Evolutionary conservation across 768 basidiomycete genomes (phyloP), one percentile per base, ranked within the genome.

Genomic region (Lactarius hatsudake): DNA sequence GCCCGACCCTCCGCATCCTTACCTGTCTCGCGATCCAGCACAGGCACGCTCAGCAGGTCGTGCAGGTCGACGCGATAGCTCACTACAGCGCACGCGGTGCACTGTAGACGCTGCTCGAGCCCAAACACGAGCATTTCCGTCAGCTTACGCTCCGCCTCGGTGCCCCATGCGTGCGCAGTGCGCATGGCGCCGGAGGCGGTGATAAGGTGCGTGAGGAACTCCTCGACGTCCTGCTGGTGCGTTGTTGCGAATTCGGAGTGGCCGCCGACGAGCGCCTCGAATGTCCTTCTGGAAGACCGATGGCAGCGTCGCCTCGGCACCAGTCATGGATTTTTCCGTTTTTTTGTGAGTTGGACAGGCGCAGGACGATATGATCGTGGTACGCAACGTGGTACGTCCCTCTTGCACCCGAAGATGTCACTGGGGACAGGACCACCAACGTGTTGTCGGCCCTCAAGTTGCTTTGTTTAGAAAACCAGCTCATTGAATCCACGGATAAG

Each of bases 151-250:
- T 69, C 71, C 78, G 30, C 30, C 30, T 30, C 30, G 30, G 30
- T 5, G 30, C 30, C 30, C 4, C 30, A 5, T 5, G 30, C 30
- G 30, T 5, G 30, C 30, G 30, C 30, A 3, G 5, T 30, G 30
- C 42, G 81, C 81, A 71, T 91, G 83, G 71, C 89, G 81, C 65
- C 92, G 81, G 15, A 99, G 26, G 85, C 81, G 5, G 86, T 88
- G 61, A 98, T 72, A 1, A 98, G 79, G 77, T 96, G 86, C 42
- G 86, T 83, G 62, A 99, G 83, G 79, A 98, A 98, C 77, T 98
- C 96, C 74, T 96, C 94, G 8, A 95, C 87, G 73, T 99, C 97
- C 75, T 98, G 97, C 76, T 98, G 96, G 61, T 86, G 84, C 95
- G 98, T 98, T 56, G 95, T 98, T 40, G 91, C 81, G 73, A 98